These are phyloP conservation scores for Rhizopogon vinicolor DNA, from an alignment of 768 basidiomycete species.

Conservation along the genomic window DNA sequence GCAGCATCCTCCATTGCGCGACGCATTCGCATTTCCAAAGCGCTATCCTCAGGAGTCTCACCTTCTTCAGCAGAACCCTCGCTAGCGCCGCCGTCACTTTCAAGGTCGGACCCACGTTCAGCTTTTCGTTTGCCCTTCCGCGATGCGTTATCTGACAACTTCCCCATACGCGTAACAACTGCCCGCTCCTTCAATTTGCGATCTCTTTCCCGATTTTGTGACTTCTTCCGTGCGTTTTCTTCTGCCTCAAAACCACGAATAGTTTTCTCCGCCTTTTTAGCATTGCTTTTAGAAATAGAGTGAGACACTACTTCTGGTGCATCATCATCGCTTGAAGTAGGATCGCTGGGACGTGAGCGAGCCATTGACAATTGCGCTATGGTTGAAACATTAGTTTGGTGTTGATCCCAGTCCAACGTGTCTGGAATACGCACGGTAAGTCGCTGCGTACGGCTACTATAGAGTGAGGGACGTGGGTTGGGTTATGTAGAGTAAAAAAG, in stretches of 20 bases:
- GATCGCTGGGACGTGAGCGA: background rate
- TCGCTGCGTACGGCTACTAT: too few relatives aligned
- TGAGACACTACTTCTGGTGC: slow-evolving; percentile 49
- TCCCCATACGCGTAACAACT: slow-evolving; percentile 14
- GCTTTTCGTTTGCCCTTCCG: slow-evolving; percentile 11
- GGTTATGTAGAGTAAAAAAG: too few relatives aligned
- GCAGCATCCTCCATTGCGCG: slow-evolving; percentile 24
- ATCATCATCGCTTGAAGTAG: slow-evolving; percentile 32
- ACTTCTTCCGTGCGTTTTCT: slow-evolving; percentile 38
- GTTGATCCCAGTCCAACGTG: too few relatives aligned
- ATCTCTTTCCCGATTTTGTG: slow-evolving; percentile 45
- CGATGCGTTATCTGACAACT: slow-evolving; percentile 10
- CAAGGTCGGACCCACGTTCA: slow-evolving; percentile 22
- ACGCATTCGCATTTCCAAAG: slow-evolving; percentile 19
- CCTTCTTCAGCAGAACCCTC: slow-evolving; percentile 18
- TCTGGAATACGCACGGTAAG: too few relatives aligned
- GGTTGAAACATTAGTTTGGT: background rate
- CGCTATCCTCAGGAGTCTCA: slow-evolving; percentile 4
- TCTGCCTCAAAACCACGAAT: slow-evolving; percentile 31
- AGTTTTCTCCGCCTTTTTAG: slow-evolving; percentile 31
- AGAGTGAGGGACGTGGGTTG: too few relatives aligned
- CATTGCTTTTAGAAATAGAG: slow-evolving; percentile 39
- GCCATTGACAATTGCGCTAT: background rate
- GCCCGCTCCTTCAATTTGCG: slow-evolving; percentile 45
- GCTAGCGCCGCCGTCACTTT: slow-evolving; percentile 19